A percentile compares a stretch with the other conserved stretches of the same genome.
phyloP scores from a whole-genome alignment of 1,284 basidiomycete species.

The Gymnopus androsaceus region DNA sequence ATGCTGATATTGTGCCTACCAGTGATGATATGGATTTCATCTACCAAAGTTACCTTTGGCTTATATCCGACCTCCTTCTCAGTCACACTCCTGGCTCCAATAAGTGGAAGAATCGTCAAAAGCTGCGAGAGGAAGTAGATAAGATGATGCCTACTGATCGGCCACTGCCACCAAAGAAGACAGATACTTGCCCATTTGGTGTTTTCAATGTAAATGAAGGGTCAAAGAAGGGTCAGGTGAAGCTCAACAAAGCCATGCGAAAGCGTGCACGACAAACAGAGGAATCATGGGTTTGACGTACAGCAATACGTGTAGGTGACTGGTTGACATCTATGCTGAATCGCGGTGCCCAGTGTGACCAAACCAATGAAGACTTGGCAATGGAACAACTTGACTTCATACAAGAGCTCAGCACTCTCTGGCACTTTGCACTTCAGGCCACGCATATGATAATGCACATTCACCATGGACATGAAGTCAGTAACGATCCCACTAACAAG shows the following conservation, averaged over 20 bases:
- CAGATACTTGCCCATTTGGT: conserved; percentile 26
- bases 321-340: conserved; percentile 24
- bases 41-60: conserved; percentile 12
- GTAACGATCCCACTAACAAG: conserved; percentile 24
- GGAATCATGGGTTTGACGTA: conserved; percentile 17
- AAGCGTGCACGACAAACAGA: conserved; percentile 16
- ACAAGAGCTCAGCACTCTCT: conserved; percentile 23
- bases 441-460: conserved; percentile 23
- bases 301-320: conserved; percentile 9
- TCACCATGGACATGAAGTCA: conserved; percentile 22
- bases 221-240: conserved; percentile 24
- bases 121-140: conserved; percentile 15
- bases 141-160: conserved; percentile 23
- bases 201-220: conserved; percentile 27
- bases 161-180: conserved; percentile 22
- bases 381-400: conserved; percentile 23
- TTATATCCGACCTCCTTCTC: conserved; percentile 26
- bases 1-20: conserved; percentile 23
- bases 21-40: conserved; percentile 22
- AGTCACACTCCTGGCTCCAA: conserved; percentile 23
- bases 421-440: conserved; percentile 24
- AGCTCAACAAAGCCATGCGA: conserved; percentile 18
- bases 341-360: conserved; percentile 22
- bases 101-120: conserved; percentile 17
- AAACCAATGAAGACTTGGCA: conserved; percentile 23